Evolutionary conservation across 2,329 filamentous ascomycete genomes (phyloP), one percentile per base, ranked within the genome.

Genomic region (Magnaporthiopsis poae): DNA sequence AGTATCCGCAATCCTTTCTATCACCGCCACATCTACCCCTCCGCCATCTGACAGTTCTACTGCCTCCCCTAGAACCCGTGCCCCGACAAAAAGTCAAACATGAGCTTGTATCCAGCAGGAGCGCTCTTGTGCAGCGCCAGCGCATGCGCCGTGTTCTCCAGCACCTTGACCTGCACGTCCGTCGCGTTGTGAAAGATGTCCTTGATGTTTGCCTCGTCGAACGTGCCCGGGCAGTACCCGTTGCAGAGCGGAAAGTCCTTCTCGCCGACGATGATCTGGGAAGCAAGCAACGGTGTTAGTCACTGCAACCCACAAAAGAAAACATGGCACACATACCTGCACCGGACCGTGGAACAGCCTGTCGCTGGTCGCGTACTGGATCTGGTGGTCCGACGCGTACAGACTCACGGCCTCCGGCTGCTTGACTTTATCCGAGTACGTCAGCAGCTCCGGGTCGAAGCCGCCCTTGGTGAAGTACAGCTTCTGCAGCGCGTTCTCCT

Each of bases 181-280:
- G 63, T 61, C 13, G 64, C 66, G 33, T 65, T 36, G 5, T 64
- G 46, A 27, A 60, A 66, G 59, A 59, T 56, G 11, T n/a, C 27
- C 13, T 3, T 8, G 18, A 65, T 60, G 35, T 65, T 18, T 5
- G 36, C 21, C n/a, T 25, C 46, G 60, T 18, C 52, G 63, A 36
- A 63, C 5, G 36, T 60, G 60, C 61, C 46, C 12, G 21, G 25
- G 64, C 66, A 67, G 31, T 65, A 46, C 12, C 66, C 66, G 31
- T 65, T 56, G 63, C 66, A 67, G 31, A 65, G 63, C 1, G 60
- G 35, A 5, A 29, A 67, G 29, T 65, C 66, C 39, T 63, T 39
- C 60, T 67, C 66, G 36, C 63, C 66, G 21, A 65, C 35, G 21
- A 67, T 66, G 65, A 63, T 66, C 61, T 62, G 39, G 61, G 27